Conservation (phyloP, 805 yeast species). For the Wickerhamia fluorescens region DNA sequence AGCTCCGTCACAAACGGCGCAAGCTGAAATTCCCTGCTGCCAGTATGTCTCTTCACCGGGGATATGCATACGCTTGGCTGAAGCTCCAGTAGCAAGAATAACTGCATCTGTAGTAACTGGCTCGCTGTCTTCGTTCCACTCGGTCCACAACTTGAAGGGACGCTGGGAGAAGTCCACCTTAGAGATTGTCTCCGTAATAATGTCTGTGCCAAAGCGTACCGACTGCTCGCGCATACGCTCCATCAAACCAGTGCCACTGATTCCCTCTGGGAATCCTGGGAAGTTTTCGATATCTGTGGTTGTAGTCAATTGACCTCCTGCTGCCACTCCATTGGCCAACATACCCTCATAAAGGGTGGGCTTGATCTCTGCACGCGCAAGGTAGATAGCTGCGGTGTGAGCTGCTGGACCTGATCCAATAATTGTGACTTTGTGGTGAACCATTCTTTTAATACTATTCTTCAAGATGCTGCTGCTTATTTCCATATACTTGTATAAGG, state of each 20-base stretch:
- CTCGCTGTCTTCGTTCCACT: conserved; percentile 85
- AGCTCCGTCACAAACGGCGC: conserved; percentile 99
- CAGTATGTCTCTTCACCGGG: conserved; percentile 98
- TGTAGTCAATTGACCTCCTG: conserved; percentile 98
- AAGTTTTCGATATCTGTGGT: conserved; percentile 98
- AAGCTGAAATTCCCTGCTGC: conserved; percentile 99
- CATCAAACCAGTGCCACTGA: conserved; percentile 84
- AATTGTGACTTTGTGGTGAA: conserved; percentile 77
- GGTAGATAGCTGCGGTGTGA: conserved; percentile 96
- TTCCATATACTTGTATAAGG: too few species aligned
- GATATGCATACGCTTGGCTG: conserved; percentile 86
- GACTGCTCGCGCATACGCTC: conserved; percentile 91
- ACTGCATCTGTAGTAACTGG: conserved; percentile 92
- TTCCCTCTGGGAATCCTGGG: conserved; percentile 96
- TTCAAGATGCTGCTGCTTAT: too few species aligned
- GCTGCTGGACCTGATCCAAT: conserved; percentile 99
- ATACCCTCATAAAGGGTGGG: conserved; percentile 94
- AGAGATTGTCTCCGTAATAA: conserved; percentile 91
- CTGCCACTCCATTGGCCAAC: conserved; percentile 96
- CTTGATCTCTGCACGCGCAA: conserved; percentile 92
- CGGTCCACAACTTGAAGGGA: conserved; percentile 97
- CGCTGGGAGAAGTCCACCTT: conserved; percentile 81
- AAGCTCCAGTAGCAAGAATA: conserved; percentile 95
- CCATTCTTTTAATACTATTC: too few species aligned
- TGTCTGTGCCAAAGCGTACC: conserved; percentile 80